Evolutionary conservation across 1,284 basidiomycete species (phyloP), one percentile per base, ranked within the genome.

Genomic region (Gymnopus androsaceus): DNA sequence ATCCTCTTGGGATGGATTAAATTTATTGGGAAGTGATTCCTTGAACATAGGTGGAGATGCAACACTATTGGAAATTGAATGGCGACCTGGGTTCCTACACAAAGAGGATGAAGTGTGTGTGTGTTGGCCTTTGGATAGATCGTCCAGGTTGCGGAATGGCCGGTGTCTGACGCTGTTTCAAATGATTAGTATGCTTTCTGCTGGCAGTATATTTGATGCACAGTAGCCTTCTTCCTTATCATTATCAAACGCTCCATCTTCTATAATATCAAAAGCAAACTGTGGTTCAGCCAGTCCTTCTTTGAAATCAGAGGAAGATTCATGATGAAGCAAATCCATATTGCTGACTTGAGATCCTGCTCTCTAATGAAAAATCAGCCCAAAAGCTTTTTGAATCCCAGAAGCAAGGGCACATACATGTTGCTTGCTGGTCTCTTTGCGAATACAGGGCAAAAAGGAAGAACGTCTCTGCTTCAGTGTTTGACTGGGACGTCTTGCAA

Each of bases 401-500:
- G n/a, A n/a, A n/a, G n/a, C n/a, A n/a, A 50, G 11, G 38, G 5
- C 11, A 19, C 41, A n/a, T 44, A 45, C 51, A 6, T 27, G n/a
- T 28, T 33, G 42, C 40, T 53, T 53, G 31, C 5, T 44, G 23
- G 14, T 36, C 21, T 44, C 33, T 12, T 36, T 15, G 7, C 44
- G 41, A 14, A 42, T 21, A 30, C 51, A 53, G 11, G 51, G 51
- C 28, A 45, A 53, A 33, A 27, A 40, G 19, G 49, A 52, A 19
- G 49, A 53, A 3, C 36, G 44, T 12, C 14, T 50, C 15, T 44
- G 55, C 40, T 42, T 57, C n/a, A 45, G 19, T 19, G 27, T 27
- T 27, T 3, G 14, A 19, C 36, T 28, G 21, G 19, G 15, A 14
- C 36, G 41, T 34, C 30, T 51, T n/a, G 68, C 63, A 27, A 82